Conservation (phyloP, 768 basidiomycete species). For the Kockovaella imperatae region DNA sequence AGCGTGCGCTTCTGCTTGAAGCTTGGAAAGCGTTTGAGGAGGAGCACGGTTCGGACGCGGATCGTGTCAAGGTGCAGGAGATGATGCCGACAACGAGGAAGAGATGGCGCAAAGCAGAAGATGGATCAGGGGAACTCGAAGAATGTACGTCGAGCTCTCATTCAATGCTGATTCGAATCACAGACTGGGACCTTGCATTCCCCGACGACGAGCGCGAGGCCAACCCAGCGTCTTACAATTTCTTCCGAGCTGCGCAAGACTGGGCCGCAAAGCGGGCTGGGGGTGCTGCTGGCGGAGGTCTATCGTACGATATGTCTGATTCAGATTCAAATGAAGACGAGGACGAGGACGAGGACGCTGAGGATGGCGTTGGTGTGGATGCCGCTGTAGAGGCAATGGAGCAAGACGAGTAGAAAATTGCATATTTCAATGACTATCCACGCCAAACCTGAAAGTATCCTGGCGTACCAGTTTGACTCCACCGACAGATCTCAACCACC, state of each 20-base stretch:
- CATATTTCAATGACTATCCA: too few species aligned
- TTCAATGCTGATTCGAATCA: background rate
- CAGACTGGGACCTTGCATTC: conserved; percentile 92
- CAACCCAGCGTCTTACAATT: conserved; percentile 89
- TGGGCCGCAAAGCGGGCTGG: conserved; percentile 52
- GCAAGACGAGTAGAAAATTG: conserved; percentile 9
- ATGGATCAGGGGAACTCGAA: conserved; percentile 70
- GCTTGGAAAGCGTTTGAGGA: conserved; percentile 95
- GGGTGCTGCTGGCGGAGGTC: conserved; percentile 19
- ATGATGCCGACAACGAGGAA: conserved; percentile 92
- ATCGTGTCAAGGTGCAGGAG: conserved; percentile 71
- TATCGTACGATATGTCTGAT: conserved; percentile 35
- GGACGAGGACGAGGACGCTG: conserved; percentile 25
- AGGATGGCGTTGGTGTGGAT: conserved; percentile 9
- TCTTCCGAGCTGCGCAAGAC: conserved; percentile 87
- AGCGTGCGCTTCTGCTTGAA: conserved; percentile 87
- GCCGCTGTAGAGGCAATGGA: conserved; percentile 10
- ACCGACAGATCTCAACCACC: conserved; percentile 21
- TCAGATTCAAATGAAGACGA: conserved; percentile 35
- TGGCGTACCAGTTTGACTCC: conserved; percentile 25
- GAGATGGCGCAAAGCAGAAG: conserved; percentile 73
- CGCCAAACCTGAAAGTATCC: conserved; percentile 36
- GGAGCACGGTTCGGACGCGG: conserved; percentile 61
- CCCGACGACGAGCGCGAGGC: conserved; percentile 91
- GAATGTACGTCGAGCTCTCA: conserved; percentile 53